Evolutionary conservation across 768 basidiomycete genomes (phyloP), one percentile per base, ranked within the genome.

Genomic region (Xerocomellus dryophilus): DNA sequence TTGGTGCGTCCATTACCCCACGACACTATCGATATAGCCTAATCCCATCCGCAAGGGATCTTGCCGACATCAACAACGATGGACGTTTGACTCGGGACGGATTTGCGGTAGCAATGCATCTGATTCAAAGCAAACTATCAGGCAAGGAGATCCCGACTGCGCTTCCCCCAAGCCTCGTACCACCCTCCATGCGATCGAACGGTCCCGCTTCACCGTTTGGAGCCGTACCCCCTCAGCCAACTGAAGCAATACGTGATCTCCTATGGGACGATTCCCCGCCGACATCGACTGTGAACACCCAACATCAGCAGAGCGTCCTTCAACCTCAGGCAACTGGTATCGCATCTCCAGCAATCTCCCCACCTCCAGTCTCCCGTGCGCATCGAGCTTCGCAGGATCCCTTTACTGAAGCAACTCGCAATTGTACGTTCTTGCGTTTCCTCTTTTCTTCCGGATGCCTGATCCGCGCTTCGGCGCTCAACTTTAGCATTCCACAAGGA

Each of bases 51-150:
- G 1, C 31, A 27, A 98, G 95, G 96, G 97, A 99, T 70, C 81
- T 99, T 18, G 80, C 93, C 25, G 96, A 98, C 65, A 79, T 98
- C 21, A 83, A 88, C 57, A 88, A 87, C 47, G 88, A 96, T 52
- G 97, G 97, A 2, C 81, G 78, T 50, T 77, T 99, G 44, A 93
- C 86, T 4, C 81, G 85, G 48, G 95, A 98, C 45, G 92, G 93
- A 14, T 98, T 99, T 70, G 96, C 97, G 8, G 87, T 98, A 42
- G 97, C 94, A 4, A 84, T 95, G 84, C 83, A 96, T 72, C 80
- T 99, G 34, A 98, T 99, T 62, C 90, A 91, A 71, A 81, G 81
- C 64, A 93, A 87, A 69, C 73, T 97, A 9, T 78, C 81, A 7
- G 94, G 96, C 17, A 83, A 82, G 57, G 86, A 89, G 3, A 71